Conservation (phyloP, 2,329 filamentous ascomycete genomes). For the Calonectria naviculata region DNA sequence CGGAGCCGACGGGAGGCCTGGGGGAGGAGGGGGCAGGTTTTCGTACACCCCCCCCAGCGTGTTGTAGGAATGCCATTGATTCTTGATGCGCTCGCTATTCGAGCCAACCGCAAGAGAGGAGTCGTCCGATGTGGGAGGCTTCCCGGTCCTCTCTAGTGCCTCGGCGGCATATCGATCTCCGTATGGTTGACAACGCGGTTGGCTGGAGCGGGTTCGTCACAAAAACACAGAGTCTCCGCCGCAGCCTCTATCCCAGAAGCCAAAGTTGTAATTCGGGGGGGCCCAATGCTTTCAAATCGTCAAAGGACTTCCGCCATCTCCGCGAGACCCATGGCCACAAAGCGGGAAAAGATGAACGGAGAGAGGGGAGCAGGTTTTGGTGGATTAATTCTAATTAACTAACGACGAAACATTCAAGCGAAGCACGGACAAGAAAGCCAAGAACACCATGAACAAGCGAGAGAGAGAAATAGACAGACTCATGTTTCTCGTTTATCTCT, state of each 20-base stretch:
- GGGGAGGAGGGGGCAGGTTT: not conserved
- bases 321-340: not conserved
- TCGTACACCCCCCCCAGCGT: not conserved
- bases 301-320: not conserved
- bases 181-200: too few species aligned
- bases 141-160: not conserved
- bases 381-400: slow-evolving; percentile 4
- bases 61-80: not conserved
- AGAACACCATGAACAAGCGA: not conserved
- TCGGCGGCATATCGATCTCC: not conserved
- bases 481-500: slow-evolving; percentile 3
- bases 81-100: not conserved
- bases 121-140: not conserved
- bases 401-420: not conserved
- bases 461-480: not conserved
- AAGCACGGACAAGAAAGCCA: not conserved
- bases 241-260: not conserved
- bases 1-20: not conserved
- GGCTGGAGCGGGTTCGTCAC: not conserved
- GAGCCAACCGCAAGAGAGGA: not conserved
- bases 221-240: not conserved
- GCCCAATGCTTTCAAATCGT: not conserved
- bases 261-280: not conserved
- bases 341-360: not conserved
- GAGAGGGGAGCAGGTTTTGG: not conserved